phyloP scores from a whole-genome alignment of 352 stramenopile species.

The Phytophthora nicotianae region DNA sequence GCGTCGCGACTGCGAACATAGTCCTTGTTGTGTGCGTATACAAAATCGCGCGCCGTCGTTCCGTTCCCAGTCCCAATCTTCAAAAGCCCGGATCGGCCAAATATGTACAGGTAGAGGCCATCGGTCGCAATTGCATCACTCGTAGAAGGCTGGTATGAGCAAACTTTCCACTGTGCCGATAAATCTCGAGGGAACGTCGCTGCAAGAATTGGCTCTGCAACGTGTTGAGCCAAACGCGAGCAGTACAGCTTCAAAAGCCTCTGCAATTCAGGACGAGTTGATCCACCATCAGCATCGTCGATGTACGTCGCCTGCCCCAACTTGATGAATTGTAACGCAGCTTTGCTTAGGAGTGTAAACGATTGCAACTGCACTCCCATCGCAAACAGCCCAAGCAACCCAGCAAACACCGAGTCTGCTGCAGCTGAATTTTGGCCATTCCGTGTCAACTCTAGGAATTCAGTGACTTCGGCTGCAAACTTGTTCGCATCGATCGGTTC shows the following conservation, averaged over 20 bases:
- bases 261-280: slow-evolving; percentile 25
- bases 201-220: slow-evolving; percentile 30
- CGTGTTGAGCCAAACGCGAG: slow-evolving; percentile 36
- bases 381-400: slow-evolving; percentile 35
- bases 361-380: slow-evolving; percentile 71
- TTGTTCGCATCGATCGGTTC: slow-evolving; percentile 57
- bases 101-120: slow-evolving; percentile 74
- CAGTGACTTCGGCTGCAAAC: slow-evolving; percentile 44
- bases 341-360: slow-evolving; percentile 56
- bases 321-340: slow-evolving; percentile 39
- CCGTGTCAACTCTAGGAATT: slow-evolving; percentile 10
- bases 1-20: slow-evolving; percentile 66
- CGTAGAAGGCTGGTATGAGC: slow-evolving; percentile 59
- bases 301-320: slow-evolving; percentile 31
- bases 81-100: slow-evolving; percentile 59
- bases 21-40: slow-evolving; percentile 67
- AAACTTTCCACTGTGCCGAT: slow-evolving; percentile 71
- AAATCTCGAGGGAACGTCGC: slow-evolving; percentile 64
- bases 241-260: slow-evolving; percentile 38
- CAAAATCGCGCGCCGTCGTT: slow-evolving; percentile 66
- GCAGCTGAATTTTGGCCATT: slow-evolving; percentile 2
- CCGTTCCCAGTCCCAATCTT: slow-evolving; percentile 77
- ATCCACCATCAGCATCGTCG: background rate
- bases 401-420: slow-evolving; percentile 36
- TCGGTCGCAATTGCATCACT: slow-evolving; percentile 79